Conservation (phyloP, 202 grass and related monocot species). For the Elaeis oleifera region DNA sequence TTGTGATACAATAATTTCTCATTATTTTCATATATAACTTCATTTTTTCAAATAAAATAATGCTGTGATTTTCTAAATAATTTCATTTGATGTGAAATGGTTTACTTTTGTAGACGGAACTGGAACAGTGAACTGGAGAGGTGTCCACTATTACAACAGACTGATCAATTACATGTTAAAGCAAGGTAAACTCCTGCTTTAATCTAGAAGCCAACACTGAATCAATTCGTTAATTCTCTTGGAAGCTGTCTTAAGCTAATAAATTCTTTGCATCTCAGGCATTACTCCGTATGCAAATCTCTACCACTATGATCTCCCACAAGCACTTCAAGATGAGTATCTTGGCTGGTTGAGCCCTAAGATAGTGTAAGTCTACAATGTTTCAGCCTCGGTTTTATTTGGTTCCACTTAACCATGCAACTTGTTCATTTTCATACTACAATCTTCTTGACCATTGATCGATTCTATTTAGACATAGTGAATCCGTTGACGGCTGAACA, state of each 20-base stretch:
- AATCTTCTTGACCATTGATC: too few relatives aligned
- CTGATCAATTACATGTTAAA: not conserved
- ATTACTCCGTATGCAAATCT: slow-evolving; percentile 3
- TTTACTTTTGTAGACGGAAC: not conserved
- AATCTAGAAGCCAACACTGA: too few relatives aligned
- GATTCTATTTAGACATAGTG: too few relatives aligned
- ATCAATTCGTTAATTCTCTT: too few relatives aligned
- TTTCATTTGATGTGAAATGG: too few relatives aligned
- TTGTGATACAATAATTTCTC: too few relatives aligned
- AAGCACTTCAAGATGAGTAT: not conserved
- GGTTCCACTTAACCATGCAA: not conserved
- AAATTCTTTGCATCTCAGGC: not conserved
- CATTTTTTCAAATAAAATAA: too few relatives aligned
- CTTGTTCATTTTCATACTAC: too few relatives aligned
- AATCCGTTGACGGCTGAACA: too few relatives aligned
- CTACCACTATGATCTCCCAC: slow-evolving; percentile 2
- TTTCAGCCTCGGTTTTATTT: not conserved
- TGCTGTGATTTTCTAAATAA: too few relatives aligned
- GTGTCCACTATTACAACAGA: not conserved
- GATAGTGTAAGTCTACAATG: not conserved
- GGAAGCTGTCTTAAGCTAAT: too few relatives aligned
- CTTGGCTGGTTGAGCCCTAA: not conserved
- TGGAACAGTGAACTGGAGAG: not conserved
- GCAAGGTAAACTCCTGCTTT: not conserved
- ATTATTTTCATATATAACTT: too few relatives aligned